Conservation (phyloP, 2,329 filamentous ascomycete genomes). For the Sarocladium brachiariae region DNA sequence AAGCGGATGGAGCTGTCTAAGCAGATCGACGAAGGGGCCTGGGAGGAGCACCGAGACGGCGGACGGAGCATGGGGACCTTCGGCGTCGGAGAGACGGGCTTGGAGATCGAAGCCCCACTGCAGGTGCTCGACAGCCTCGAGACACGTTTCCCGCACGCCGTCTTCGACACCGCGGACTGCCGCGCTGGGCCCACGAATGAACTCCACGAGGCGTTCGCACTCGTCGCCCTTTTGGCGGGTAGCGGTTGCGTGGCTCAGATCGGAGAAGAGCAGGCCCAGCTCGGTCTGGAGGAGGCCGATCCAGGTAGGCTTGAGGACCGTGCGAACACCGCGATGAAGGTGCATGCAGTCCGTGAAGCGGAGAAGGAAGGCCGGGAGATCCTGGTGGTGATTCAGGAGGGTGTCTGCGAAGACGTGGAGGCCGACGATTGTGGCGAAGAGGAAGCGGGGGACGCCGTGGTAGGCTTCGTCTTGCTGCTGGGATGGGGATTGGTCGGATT, state of each 20-base stretch:
- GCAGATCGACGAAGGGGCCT: slow-evolving; percentile 26
- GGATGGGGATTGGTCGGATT: too few relatives aligned
- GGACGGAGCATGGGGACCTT: slow-evolving; percentile 24
- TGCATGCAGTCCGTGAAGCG: slow-evolving; percentile 33
- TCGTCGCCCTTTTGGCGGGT: slow-evolving; percentile 18
- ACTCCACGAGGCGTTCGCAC: slow-evolving; percentile 19
- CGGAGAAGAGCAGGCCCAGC: slow-evolving; percentile 21
- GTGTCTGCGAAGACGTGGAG: slow-evolving; percentile 43
- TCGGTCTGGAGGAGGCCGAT: slow-evolving; percentile 27
- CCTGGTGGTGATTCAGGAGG: slow-evolving; percentile 27
- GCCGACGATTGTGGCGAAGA: slow-evolving; percentile 37
- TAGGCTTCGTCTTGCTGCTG: slow-evolving; percentile 16
- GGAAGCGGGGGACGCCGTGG: slow-evolving; percentile 30
- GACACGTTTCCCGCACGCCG: slow-evolving; percentile 18
- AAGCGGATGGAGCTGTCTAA: slow-evolving; percentile 30
- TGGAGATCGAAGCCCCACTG: slow-evolving; percentile 29
- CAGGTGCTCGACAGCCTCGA: slow-evolving; percentile 20
- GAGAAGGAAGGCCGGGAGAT: slow-evolving; percentile 33
- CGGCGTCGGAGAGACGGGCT: slow-evolving; percentile 17
- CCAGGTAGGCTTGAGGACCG: slow-evolving; percentile 28
- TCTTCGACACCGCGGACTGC: background rate
- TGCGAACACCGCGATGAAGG: slow-evolving; percentile 36
- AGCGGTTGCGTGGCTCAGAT: slow-evolving; percentile 9
- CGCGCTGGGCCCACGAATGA: slow-evolving; percentile 19
- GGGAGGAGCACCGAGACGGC: slow-evolving; percentile 26